phyloP scores from a whole-genome alignment of 2,329 filamentous ascomycete genomes.

The Fusarium sp. region DNA sequence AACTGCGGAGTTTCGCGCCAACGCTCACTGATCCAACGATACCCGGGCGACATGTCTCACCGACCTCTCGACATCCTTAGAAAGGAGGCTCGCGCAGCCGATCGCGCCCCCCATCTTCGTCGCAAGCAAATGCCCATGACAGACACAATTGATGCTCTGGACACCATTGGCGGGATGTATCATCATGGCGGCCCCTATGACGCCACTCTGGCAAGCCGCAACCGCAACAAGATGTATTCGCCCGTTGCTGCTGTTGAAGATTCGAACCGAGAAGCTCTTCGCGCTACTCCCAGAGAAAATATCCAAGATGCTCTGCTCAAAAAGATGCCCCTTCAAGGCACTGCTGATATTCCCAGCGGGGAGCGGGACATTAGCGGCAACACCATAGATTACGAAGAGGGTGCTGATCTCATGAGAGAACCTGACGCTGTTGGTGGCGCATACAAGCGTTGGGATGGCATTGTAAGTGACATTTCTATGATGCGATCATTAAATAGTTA shows the following conservation, averaged over 20 bases:
- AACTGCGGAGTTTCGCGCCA: constrained; percentile 24
- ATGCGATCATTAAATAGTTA: not conserved
- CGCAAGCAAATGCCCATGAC: constrained; percentile 72
- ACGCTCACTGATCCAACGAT: constrained; percentile 53
- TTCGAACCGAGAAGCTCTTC: constrained; percentile 79
- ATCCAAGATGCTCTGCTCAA: constrained; percentile 76
- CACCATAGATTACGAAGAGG: constrained; percentile 82
- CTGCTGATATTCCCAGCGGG: constrained; percentile 80
- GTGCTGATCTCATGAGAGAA: constrained; percentile 86
- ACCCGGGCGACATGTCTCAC: constrained; percentile 71
- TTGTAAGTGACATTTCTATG: constrained; percentile 64
- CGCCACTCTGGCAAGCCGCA: constrained; percentile 79
- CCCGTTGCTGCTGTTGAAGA: constrained; percentile 80
- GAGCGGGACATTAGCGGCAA: constrained; percentile 73
- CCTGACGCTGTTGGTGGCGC: constrained; percentile 73
- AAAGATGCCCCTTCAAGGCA: constrained; percentile 84
- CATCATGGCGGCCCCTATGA: constrained; percentile 95
- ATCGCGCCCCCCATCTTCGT: constrained; percentile 74
- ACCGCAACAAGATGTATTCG: constrained; percentile 68
- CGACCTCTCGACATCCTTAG: constrained; percentile 74
- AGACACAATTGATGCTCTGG: constrained; percentile 84
- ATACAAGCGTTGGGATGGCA: constrained; percentile 78
- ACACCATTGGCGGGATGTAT: constrained; percentile 74
- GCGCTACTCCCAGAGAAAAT: constrained; percentile 82
- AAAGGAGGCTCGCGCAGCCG: constrained; percentile 70